A percentile compares a stretch with the other conserved stretches of the same genome.
Conservation (phyloP, 1,139 yeast genomes). For the Yamadazyma dushanensis region DNA sequence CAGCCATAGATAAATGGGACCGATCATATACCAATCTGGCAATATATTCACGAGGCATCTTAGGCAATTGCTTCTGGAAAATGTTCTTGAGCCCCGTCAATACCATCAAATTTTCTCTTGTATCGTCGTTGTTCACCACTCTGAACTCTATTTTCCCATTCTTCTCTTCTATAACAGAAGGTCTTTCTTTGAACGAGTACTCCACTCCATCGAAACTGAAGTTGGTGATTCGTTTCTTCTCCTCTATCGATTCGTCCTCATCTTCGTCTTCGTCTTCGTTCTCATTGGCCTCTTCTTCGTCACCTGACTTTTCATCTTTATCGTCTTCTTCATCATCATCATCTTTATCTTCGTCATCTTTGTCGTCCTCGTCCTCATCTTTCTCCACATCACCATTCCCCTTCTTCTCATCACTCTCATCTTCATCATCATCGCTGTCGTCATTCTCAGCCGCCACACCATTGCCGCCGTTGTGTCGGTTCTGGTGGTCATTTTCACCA, state of each 20-base stretch:
- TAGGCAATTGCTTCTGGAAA: slow-evolving; percentile 95
- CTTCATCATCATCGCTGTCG: slow-evolving; percentile 7
- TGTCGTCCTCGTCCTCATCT: slow-evolving; percentile 13
- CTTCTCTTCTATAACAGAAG: slow-evolving; percentile 89
- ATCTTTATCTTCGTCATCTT: slow-evolving; percentile 12
- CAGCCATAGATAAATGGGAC: slow-evolving; percentile 93
- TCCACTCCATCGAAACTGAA: slow-evolving; percentile 69
- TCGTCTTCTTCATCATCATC: slow-evolving; percentile 19
- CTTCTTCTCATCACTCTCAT: slow-evolving; percentile 9
- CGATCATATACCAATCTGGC: slow-evolving; percentile 92
- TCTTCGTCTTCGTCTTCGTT: slow-evolving; percentile 38
- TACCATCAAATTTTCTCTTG: slow-evolving; percentile 84
- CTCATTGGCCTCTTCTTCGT: slow-evolving; percentile 20
- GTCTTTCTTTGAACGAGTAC: slow-evolving; percentile 86
- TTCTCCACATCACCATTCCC: slow-evolving; percentile 13
- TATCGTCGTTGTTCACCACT: slow-evolving; percentile 92
- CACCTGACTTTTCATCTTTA: slow-evolving; percentile 15
- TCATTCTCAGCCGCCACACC: slow-evolving; percentile 11
- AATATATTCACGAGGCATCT: slow-evolving; percentile 97
- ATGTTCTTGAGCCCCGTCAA: slow-evolving; percentile 93
- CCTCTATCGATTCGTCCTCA: slow-evolving; percentile 53
- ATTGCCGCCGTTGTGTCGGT: background rate
- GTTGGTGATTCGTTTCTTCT: slow-evolving; percentile 49
- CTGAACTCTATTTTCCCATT: slow-evolving; percentile 91
- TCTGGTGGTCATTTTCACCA: background rate